Base-by-base conservation (phyloP, 2,329 filamentous ascomycete genomes). In the Talaromyces piceae region DNA sequence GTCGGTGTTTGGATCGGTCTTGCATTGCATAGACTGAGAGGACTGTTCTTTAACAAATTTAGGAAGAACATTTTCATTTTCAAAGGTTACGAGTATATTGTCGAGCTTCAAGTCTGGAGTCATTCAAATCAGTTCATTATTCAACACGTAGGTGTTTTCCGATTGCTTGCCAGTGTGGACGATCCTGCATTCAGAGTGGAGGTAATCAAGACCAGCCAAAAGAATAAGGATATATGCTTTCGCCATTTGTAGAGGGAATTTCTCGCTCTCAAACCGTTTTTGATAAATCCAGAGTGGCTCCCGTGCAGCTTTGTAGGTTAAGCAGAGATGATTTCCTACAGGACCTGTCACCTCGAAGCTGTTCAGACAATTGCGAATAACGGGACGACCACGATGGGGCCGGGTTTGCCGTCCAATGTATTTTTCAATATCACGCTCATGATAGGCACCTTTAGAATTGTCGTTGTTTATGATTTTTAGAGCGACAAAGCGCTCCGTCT, bases 101-200 rank as follows among this genome's bases (percentile, higher is more conserved):
- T 73, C 69, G 2, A 70, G 67, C 54, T 73, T 75, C 23, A 77
- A 72, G 56, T 71, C 69, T 72, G 41, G 49, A 52, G 45, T 37
- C 22, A 22, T 39, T 13, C 26, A 31, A 12, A 31, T 31, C 30
- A 31, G 30, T 31, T 31, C n/a, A 52, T 13, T 31, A 12, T 33
- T 13, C 28, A 2, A 12, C 33, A 49, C 47, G 76, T 73, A 73
- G 47, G 73, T 72, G 53, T 31, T 3, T 31, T 31, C 30, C 77
- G 72, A 33, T 75, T 67, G 12, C 73, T 8, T 71, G 55, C 73
- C 73, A 50, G 73, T 72, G 53, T 77, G 73, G 37, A 76, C 67
- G 13, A 77, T 57, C 12, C 67, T 55, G 59, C 72, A 75, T 55
- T 76, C 69, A 1, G 60, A 69, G 54, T 77, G 75, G 1, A 78